Evolutionary conservation across 805 yeast genomes (phyloP), one percentile per base, ranked within the genome.

Genomic region (Kuraishia piskuri): DNA sequence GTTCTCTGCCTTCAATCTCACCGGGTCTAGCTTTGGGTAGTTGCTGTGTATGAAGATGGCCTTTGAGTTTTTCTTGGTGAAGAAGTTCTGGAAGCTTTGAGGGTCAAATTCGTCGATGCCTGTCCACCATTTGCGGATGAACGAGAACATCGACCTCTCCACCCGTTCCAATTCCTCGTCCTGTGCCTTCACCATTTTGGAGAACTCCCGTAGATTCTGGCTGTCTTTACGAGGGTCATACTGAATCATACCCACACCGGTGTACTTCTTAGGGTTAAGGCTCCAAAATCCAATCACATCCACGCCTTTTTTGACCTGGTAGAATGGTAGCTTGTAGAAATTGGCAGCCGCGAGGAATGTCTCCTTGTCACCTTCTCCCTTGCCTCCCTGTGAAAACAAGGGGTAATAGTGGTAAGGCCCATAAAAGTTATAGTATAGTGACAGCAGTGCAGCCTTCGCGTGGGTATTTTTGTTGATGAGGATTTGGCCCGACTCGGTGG

Each of bases 311-410:
- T 74, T 72, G 22, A 80, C 81, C 59, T 78, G 83, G 61, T 79
- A 79, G 52, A 67, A 77, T 1, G 72, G 68, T 52, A 74, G 67
- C 10, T 66, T 63, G 46, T 72, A 68, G 17, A 72, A 77, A 17
- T 68, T 65, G 7, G 82, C 76, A 4, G 83, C 82, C 0, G 83
- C 83, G 57, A 74, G 65, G 58, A 80, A 80, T 1, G 84, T 80
- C 56, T 80, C 84, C 58, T 80, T 80, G 59, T 80, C 84, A 37
- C 84, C 84, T 63, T 80, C 83, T 12, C 84, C 84, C 24, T 55
- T 52, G 4, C 68, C 65, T 58, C 82, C 82, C 62, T 76, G 74
- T 0, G 79, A 71, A 50, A 78, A 67, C 20, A 78, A 62, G 23
- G 75, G 77, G 56, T 78, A 78, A 57, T 68, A 78, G 51, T 72